These are phyloP conservation scores for Apophysomyces variabilis DNA, from an alignment of 371 early-diverging fungal genomes.

Conservation along the genomic window DNA sequence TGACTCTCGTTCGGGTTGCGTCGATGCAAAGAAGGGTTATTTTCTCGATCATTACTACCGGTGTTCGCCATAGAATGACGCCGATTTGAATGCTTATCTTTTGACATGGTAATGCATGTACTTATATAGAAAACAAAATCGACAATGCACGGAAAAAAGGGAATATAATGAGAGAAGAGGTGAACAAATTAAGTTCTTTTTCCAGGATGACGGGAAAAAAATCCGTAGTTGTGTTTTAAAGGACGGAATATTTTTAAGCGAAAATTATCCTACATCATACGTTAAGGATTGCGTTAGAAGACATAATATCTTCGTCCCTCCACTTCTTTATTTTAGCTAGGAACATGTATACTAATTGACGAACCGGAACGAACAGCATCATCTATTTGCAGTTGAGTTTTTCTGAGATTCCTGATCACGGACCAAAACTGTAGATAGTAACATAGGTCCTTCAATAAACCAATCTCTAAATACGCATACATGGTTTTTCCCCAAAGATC, in stretches of 20 bases:
- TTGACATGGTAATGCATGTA: neutral
- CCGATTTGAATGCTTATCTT: conserved; percentile 1
- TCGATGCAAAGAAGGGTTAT: neutral
- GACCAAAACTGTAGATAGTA: too few relatives aligned
- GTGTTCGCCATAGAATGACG: neutral
- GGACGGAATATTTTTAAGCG: conserved; percentile 2
- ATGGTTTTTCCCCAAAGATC: too few relatives aligned
- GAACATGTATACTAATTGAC: too few relatives aligned
- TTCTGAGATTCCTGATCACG: too few relatives aligned
- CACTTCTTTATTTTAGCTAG: too few relatives aligned
- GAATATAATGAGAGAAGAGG: neutral
- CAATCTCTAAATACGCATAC: too few relatives aligned
- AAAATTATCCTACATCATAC: neutral
- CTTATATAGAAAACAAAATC: neutral
- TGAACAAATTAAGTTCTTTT: neutral
- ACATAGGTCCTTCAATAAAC: too few relatives aligned
- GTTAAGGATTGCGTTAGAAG: too few relatives aligned
- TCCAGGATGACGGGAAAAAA: neutral
- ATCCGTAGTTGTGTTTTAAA: conserved; percentile 15
- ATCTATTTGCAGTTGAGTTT: too few relatives aligned
- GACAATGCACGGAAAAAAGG: neutral
- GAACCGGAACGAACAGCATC: too few relatives aligned
- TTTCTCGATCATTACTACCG: neutral
- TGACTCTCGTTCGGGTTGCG: neutral
- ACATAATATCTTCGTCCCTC: too few relatives aligned